Conservation (phyloP, 805 yeast genomes). For the Teunomyces tritomae region DNA sequence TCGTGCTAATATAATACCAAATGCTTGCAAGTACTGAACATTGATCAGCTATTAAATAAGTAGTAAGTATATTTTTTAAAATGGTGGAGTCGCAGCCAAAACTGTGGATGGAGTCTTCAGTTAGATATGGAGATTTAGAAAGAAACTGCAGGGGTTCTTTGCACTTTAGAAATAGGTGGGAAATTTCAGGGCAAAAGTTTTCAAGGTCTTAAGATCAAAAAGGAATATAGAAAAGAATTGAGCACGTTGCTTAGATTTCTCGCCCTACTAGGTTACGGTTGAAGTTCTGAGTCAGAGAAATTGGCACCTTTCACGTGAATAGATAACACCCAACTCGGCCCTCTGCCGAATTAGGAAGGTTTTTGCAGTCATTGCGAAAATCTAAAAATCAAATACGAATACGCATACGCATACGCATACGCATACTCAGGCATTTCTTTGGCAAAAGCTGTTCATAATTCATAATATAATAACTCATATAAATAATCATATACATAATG, state of each 20-base stretch:
- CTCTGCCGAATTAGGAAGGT: neutral
- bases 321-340: neutral
- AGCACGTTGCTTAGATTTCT: neutral
- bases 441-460: too few relatives aligned
- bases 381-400: too few relatives aligned
- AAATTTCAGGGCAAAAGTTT: neutral
- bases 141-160: neutral
- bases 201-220: neutral
- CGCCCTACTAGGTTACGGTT: neutral
- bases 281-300: slow-evolving; percentile 4
- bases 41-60: slow-evolving; percentile 4
- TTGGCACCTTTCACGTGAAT: slow-evolving; percentile 10
- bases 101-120: slow-evolving; percentile 4
- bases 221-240: neutral
- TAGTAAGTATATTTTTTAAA: neutral
- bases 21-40: slow-evolving; percentile 16
- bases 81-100: slow-evolving; percentile 3
- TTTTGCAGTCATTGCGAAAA: neutral
- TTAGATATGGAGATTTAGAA: neutral
- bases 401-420: too few relatives aligned
- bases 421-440: too few relatives aligned
- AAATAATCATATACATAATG: neutral
- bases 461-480: neutral
- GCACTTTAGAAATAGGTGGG: neutral
- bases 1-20: slow-evolving; percentile 16